A percentile compares a stretch with the other conserved stretches of the same genome.
Evolutionary conservation across 2,329 filamentous ascomycete genomes (phyloP).

Genomic region (Aspergillus jensenii): DNA sequence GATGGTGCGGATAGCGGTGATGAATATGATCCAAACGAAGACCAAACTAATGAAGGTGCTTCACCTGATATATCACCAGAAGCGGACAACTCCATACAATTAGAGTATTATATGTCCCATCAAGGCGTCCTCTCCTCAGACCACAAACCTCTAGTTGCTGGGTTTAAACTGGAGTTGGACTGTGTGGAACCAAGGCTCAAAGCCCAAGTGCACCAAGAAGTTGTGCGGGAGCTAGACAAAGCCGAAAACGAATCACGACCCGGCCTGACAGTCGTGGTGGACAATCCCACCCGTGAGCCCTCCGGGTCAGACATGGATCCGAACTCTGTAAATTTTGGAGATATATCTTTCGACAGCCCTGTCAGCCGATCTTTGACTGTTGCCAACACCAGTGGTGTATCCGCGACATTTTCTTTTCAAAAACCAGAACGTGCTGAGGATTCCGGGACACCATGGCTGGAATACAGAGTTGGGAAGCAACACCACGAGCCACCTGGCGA

Average conservation of each 20-base stretch:
- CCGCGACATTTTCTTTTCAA: conserved; percentile 77
- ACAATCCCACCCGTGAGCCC: conserved; percentile 47
- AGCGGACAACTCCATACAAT: conserved; percentile 50
- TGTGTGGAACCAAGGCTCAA: conserved; percentile 83
- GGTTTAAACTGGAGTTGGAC: conserved; percentile 83
- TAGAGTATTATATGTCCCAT: conserved; percentile 79
- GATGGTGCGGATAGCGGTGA: conserved; percentile 62
- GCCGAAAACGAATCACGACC: conserved; percentile 89
- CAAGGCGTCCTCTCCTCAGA: conserved; percentile 90
- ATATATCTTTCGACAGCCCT: conserved; percentile 67
- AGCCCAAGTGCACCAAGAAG: conserved; percentile 78
- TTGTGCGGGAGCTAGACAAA: conserved; percentile 83
- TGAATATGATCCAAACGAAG: conserved; percentile 59
- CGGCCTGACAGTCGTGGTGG: conserved; percentile 77
- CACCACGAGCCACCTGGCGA: conserved; percentile 37
- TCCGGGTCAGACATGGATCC: conserved; percentile 35
- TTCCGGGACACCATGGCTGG: conserved; percentile 64
- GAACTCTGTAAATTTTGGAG: conserved; percentile 74
- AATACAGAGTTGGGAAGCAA: conserved; percentile 61
- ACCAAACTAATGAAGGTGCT: conserved; percentile 45
- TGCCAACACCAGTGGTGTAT: conserved; percentile 84
- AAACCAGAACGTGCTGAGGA: conserved; percentile 56
- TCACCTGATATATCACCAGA: conserved; percentile 27
- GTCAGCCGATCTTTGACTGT: conserved; percentile 72
- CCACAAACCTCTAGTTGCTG: conserved; percentile 84